Percentiles rank a stretch among this genome's conserved stretches.
Evolutionary conservation across 495 filamentous ascomycete genomes (phyloP).

Genomic region (Elasticomyces elasticus): DNA sequence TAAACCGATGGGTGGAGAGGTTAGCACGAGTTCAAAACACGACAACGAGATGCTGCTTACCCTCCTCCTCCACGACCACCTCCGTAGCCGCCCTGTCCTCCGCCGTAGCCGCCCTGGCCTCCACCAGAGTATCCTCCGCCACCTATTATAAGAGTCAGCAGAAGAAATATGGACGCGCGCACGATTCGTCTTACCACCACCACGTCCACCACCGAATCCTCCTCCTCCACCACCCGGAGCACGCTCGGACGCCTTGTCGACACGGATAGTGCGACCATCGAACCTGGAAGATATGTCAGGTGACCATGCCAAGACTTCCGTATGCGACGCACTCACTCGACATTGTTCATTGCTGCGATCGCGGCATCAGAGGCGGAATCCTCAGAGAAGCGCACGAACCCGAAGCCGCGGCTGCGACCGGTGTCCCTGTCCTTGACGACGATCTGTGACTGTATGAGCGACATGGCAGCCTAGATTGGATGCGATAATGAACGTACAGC

Average conservation of each 20-base stretch:
- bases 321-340: conserved; percentile 54
- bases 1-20: too few species aligned
- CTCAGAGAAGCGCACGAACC: conserved; percentile 79
- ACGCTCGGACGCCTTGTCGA: conserved; percentile 89
- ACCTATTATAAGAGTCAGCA: background rate
- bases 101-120: conserved; percentile 23
- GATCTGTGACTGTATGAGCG: conserved; percentile 45
- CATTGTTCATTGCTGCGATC: conserved; percentile 79
- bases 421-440: conserved; percentile 98
- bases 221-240: conserved; percentile 47
- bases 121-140: conserved; percentile 14
- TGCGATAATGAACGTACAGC: conserved; percentile 51
- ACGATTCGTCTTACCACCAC: conserved; percentile 22
- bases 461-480: background rate
- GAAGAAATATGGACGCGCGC: background rate
- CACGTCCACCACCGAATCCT: conserved; percentile 31
- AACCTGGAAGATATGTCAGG: conserved; percentile 50
- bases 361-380: conserved; percentile 78
- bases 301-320: background rate
- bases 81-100: conserved; percentile 25
- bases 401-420: conserved; percentile 89
- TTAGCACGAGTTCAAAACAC: too few species aligned
- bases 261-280: conserved; percentile 89
- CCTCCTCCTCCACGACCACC: conserved; percentile 23
- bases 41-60: conserved; percentile 1